Base-by-base conservation (phyloP, 352 stramenopile genomes). In the Lagenidium giganteum region DNA sequence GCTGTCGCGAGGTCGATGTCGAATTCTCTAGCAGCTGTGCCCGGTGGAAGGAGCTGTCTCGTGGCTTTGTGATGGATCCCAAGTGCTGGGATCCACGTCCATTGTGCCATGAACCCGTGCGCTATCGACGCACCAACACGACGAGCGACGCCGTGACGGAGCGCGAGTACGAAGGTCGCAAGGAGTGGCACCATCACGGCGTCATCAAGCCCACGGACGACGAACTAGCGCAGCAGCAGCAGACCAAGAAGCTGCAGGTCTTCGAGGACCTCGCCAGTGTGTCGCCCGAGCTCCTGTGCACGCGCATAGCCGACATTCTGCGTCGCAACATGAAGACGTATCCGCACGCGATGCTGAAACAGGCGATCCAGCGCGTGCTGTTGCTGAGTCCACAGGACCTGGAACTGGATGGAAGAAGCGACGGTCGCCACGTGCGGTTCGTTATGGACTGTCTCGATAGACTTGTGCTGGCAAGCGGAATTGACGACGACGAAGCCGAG, bases 61-160 rank as follows among this genome's bases (percentile, higher is more conserved):
- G 76, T 27, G 76, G 76, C 0, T 88, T 86, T 42, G 47, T 82
- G 31, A 51, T 88, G 22, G 66, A 83, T 42, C 55, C 59, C 3
- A 65, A 61, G n/a, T 69, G 60, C 36, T 88, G 72, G 72, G 69
- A 85, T 36, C 69, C 72, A 25, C 51, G 57, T 5, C 68, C 71
- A 30, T 38, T 82, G 23, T 76, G 61, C 27, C 61, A 62, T 30
- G 67, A 78, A 17, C 57, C 70, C 17, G 73, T 81, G 36, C 72
- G 67, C 9, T 85, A 66, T 44, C 61, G 57, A 20, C 67, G 69
- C 11, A 70, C 57, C 1, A 61, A 56, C 31, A 56, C 54, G 21
- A 63, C 67, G 14, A 40, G 54, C 7, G 21, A 38, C 4, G 13
- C 11, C 22, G n/a, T 36, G 18, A 23, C 23, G n/a, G 57, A 72